phyloP scores from a whole-genome alignment of 192 early-diverging fungal genomes.

The Coemansia sp. region DNA sequence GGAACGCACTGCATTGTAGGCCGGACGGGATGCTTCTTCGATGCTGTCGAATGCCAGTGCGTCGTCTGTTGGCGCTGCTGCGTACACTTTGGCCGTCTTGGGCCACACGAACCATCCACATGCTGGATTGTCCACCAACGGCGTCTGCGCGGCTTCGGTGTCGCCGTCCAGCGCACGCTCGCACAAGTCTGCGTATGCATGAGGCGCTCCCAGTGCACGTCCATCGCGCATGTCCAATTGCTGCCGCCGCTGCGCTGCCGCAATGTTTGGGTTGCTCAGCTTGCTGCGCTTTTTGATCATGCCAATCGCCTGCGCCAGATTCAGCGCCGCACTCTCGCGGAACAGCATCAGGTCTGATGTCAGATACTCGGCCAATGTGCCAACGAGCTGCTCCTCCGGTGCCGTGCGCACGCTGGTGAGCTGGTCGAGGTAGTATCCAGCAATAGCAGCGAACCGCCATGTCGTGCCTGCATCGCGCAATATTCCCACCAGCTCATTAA shows the following conservation, averaged over 20 bases:
- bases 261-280: slow-evolving; percentile 7
- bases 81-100: slow-evolving; percentile 57
- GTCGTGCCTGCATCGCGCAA: slow-evolving; percentile 65
- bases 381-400: slow-evolving; percentile 56
- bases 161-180: slow-evolving; percentile 40
- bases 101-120: slow-evolving; percentile 88
- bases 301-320: slow-evolving; percentile 62
- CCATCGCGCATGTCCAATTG: neutral
- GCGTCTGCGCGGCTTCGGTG: neutral
- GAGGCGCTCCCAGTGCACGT: neutral
- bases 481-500: slow-evolving; percentile 59
- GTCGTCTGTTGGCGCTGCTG: slow-evolving; percentile 26
- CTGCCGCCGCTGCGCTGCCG: slow-evolving; percentile 5
- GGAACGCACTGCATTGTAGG: slow-evolving; percentile 56
- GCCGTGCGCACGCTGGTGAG: slow-evolving; percentile 62
- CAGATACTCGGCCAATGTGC: slow-evolving; percentile 61
- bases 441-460: slow-evolving; percentile 82
- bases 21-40: slow-evolving; percentile 60
- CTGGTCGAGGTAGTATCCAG: slow-evolving; percentile 77
- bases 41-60: slow-evolving; percentile 50
- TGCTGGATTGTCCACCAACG: slow-evolving; percentile 54
- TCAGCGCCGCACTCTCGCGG: slow-evolving; percentile 64
- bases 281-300: slow-evolving; percentile 69
- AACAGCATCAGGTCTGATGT: slow-evolving; percentile 73
- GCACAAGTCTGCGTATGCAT: slow-evolving; percentile 26